phyloP scores from a whole-genome alignment of 208 protist genomes.

The Leishmania mexicana region DNA sequence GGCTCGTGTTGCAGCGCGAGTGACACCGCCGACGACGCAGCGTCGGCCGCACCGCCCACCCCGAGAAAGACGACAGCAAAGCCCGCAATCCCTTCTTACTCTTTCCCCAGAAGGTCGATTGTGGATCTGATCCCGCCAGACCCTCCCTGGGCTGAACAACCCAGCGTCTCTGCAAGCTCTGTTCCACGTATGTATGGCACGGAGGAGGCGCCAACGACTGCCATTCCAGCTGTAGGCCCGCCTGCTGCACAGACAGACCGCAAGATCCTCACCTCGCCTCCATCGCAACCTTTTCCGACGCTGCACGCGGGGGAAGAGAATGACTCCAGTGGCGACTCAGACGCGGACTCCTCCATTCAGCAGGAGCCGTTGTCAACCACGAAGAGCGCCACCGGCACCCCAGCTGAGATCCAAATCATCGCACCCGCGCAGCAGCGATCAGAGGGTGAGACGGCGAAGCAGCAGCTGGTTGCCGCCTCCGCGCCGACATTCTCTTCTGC shows the following conservation, averaged over 20 bases:
- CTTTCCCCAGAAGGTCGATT: not conserved
- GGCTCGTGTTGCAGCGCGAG: conserved; percentile 15
- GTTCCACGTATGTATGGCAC: not conserved
- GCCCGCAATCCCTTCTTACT: not conserved
- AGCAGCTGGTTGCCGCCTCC: not conserved
- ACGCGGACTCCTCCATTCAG: conserved; percentile 8
- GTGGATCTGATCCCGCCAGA: not conserved
- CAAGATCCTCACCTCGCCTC: not conserved
- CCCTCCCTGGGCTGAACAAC: not conserved
- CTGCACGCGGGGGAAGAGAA: not conserved
- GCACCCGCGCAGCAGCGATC: not conserved
- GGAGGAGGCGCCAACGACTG: not conserved
- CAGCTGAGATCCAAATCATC: not conserved
- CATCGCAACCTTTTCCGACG: not conserved
- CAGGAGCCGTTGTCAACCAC: not conserved
- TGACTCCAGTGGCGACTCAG: not conserved
- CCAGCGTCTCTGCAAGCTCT: not conserved
- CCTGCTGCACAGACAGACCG: conserved; percentile 6
- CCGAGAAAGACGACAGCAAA: not conserved
- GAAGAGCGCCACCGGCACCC: not conserved
- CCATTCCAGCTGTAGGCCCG: not conserved
- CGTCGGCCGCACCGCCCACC: not conserved
- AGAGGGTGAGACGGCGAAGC: not conserved
- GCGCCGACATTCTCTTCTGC: conserved; percentile 1
- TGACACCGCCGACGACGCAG: not conserved